These are phyloP conservation scores for Lactuca sativa DNA, from an alignment of 129 eudicot genomes.

Conservation along the genomic window DNA sequence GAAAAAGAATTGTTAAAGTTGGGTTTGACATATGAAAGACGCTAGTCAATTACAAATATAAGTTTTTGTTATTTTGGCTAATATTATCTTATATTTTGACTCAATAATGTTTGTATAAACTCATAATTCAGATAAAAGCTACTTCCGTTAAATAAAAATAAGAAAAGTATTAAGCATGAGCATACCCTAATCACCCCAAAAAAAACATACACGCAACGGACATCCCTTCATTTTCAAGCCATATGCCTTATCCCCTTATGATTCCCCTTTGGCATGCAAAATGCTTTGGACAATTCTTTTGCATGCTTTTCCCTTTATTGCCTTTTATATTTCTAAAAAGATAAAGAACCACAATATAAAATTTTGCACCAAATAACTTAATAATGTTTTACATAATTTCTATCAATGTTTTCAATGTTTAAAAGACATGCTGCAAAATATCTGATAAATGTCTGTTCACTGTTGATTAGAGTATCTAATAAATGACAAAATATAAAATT, in stretches of 20 bases:
- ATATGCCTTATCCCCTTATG: constrained; percentile 31
- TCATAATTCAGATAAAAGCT: background rate
- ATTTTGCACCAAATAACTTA: background rate
- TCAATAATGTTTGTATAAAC: background rate
- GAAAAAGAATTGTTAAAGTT: no score
- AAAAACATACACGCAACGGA: background rate
- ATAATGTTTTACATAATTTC: background rate
- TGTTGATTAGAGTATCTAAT: no score
- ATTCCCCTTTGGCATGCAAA: constrained; percentile 37
- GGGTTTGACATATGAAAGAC: no score
- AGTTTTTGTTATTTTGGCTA: background rate
- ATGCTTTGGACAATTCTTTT: constrained; percentile 27
- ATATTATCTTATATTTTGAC: background rate
- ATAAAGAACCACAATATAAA: background rate
- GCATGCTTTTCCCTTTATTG: constrained; percentile 34
- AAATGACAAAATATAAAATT: no score
- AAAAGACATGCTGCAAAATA: background rate
- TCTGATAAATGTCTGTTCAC: background rate
- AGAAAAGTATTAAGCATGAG: constrained; percentile 12
- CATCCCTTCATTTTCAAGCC: constrained; percentile 32
- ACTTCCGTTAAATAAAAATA: background rate
- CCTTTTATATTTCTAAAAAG: constrained; percentile 6
- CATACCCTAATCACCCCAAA: constrained; percentile 15
- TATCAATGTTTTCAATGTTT: background rate
- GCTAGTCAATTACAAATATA: no score